Base-by-base conservation (phyloP, 1,139 yeast genomes). In the Sugiyamaella pinicola region DNA sequence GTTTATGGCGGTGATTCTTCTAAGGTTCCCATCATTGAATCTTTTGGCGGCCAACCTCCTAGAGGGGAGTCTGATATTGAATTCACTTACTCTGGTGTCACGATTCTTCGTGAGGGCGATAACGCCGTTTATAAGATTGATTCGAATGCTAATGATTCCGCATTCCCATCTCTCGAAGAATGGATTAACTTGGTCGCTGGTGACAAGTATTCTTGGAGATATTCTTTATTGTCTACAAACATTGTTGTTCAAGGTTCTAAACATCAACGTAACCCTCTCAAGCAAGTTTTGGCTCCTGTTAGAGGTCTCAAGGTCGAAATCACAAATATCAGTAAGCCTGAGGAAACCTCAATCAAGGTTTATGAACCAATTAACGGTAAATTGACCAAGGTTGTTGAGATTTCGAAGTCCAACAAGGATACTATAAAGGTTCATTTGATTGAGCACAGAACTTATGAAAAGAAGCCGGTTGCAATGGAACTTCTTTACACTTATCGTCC, bases 181-280 rank as follows among this genome's bases (percentile, higher is more conserved):
- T 93, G 99, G 99, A 82, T 87, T 67, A 74, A 82, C 52, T 75
- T 85, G 55, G 78, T 93, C 65, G 96, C 96, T 55, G 98, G 99
- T 58, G 70, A 78, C 53, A 70, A 79, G 60, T 82, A 82, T 67
- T 83, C 81, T 70, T 93, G 99, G 99, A 83, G 96, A 73, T 87
- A 87, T 64, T 97, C 99, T 31, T 82, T 93, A 70, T 77, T 93
- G 61, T 78, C 91, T 33, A 80, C 93, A 59, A 80, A 82, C 57
- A 83, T 89, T 71, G 77, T 89, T 68, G 95, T 90, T 55, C 97
- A 91, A 75, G 96, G 89, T 53, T 76, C 82, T 58, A 82, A 84
- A 72, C 93, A 87, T 67, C 84, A 83, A 60, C 69, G 81, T 45
- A 95, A 91, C 73, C 87, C 97, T 34, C 80, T 86, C 53, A 87